These are phyloP conservation scores for Sarocladium oryzae DNA, from an alignment of 2,329 filamentous ascomycete species.

Conservation along the genomic window DNA sequence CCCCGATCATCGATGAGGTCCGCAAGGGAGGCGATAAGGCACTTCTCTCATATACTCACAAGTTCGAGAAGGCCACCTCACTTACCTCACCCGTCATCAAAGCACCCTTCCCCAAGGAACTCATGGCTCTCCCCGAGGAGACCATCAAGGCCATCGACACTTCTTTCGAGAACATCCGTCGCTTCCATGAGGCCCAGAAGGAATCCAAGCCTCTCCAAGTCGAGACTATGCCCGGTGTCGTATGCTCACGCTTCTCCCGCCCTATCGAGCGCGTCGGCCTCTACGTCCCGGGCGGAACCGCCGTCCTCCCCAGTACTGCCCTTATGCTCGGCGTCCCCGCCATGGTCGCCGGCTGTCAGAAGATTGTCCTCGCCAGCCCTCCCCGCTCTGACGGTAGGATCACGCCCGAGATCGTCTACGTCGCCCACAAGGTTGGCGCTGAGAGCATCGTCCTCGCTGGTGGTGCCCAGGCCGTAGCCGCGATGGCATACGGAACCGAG, in stretches of 20 bases:
- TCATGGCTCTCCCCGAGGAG: conserved; percentile 81
- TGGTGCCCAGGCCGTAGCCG: conserved; percentile 90
- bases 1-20: conserved; percentile 86
- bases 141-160: conserved; percentile 89
- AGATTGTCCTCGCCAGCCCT: conserved; percentile 88
- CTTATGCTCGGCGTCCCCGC: conserved; percentile 97
- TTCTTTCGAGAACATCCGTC: conserved; percentile 89
- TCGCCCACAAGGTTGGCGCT: conserved; percentile 92
- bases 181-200: conserved; percentile 88
- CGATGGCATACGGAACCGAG: conserved; percentile 95
- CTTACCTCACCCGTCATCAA: conserved; percentile 82
- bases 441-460: conserved; percentile 94
- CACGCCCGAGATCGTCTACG: conserved; percentile 95
- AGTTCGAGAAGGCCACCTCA: conserved; percentile 93
- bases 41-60: conserved; percentile 89
- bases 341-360: conserved; percentile 94
- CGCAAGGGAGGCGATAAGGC: conserved; percentile 79
- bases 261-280: conserved; percentile 94
- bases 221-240: conserved; percentile 95
- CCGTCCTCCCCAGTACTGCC: conserved; percentile 92
- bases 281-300: conserved; percentile 93
- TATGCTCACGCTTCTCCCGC: conserved; percentile 86
- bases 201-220: conserved; percentile 76
- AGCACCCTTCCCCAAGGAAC: conserved; percentile 75
- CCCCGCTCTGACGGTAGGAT: conserved; percentile 83